phyloP scores from a whole-genome alignment of 2,329 filamentous ascomycete species.

The Geosmithia morbida region DNA sequence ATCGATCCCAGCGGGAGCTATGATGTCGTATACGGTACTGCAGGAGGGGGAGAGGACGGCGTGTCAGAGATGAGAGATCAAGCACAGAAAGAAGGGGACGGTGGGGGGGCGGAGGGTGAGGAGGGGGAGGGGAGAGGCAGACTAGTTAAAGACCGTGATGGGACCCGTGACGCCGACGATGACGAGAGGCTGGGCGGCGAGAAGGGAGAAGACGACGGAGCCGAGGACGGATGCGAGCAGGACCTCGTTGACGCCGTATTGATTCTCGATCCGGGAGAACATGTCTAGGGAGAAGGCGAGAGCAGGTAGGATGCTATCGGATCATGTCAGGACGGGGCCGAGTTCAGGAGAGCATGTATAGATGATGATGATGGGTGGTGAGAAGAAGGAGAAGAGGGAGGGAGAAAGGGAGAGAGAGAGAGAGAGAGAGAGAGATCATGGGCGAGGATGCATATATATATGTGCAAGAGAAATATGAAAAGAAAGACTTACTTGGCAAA shows the following conservation, averaged over 20 bases:
- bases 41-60: too few relatives aligned
- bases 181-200: conserved; percentile 72
- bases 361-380: neutral
- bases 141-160: conserved; percentile 89
- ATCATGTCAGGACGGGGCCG: conserved; percentile 2
- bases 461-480: neutral
- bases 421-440: neutral
- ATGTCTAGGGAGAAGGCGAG: conserved; percentile 85
- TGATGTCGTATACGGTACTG: conserved; percentile 78
- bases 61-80: too few relatives aligned
- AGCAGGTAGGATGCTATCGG: conserved; percentile 65
- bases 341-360: neutral
- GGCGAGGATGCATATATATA: too few relatives aligned
- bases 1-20: conserved; percentile 59
- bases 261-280: conserved; percentile 75
- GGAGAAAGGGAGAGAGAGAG: neutral
- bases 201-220: conserved; percentile 64
- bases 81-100: too few relatives aligned
- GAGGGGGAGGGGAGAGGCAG: conserved; percentile 9
- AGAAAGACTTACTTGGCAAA: conserved; percentile 63
- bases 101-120: neutral
- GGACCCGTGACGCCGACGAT: conserved; percentile 87
- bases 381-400: neutral
- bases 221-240: conserved; percentile 75
- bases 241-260: conserved; percentile 84